Conservation (phyloP, 2,329 filamentous ascomycete species). For the Epichloe glyceriae region DNA sequence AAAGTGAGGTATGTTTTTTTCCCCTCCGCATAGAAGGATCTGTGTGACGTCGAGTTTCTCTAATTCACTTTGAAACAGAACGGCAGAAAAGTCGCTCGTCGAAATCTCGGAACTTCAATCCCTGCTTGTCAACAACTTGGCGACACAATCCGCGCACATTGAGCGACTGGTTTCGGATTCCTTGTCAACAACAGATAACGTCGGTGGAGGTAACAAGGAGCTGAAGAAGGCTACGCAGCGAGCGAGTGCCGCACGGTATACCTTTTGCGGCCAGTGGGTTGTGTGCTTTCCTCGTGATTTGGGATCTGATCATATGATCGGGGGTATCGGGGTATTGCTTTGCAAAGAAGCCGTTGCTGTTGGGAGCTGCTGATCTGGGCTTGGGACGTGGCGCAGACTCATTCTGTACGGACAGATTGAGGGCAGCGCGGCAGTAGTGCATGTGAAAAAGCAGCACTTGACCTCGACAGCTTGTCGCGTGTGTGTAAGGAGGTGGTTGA, state of each 20-base stretch:
- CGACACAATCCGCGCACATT: conserved; percentile 77
- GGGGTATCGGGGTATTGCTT: neutral
- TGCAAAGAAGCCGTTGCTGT: neutral
- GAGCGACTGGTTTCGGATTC: conserved; percentile 80
- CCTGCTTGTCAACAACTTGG: conserved; percentile 73
- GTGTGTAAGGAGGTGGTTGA: too few species aligned
- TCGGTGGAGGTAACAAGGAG: conserved; percentile 81
- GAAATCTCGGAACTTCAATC: conserved; percentile 91
- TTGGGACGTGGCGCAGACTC: neutral
- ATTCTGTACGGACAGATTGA: neutral
- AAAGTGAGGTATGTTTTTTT: conserved; percentile 69
- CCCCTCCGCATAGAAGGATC: neutral
- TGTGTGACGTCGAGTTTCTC: neutral
- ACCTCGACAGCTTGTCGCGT: too few species aligned
- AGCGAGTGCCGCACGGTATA: conserved; percentile 59
- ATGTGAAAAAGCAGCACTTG: neutral
- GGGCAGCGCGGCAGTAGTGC: neutral
- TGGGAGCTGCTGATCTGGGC: neutral
- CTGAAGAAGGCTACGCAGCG: conserved; percentile 69
- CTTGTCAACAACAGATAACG: conserved; percentile 68
- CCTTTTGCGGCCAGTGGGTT: conserved; percentile 69
- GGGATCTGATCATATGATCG: conserved; percentile 54
- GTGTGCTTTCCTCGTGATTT: conserved; percentile 61
- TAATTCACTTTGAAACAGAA: conserved; percentile 33
- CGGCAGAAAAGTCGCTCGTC: conserved; percentile 76